Base-by-base conservation (phyloP, 2,329 filamentous ascomycete genomes). In the Ophiostoma piceae region DNA sequence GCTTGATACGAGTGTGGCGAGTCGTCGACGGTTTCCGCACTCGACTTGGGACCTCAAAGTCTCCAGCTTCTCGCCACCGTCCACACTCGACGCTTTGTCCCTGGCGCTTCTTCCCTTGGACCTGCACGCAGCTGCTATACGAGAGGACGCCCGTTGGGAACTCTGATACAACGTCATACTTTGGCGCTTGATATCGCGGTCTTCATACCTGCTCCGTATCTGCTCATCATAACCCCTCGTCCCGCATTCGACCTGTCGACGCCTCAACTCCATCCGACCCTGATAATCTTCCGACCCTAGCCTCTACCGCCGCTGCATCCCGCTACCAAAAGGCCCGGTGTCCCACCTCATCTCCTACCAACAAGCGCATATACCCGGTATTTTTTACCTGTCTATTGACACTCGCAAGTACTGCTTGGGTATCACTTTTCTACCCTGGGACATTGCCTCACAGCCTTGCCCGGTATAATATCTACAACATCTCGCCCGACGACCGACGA, bases 301-400 rank as follows among this genome's bases (percentile, higher is more conserved):
- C 54, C 66, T 41, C 69, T 12, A 67, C 54, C 57, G 69, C 69
- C 69, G 67, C 66, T 22, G 26, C 16, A 37, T 68, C 22, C 57
- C 39, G 66, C 66, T 41, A 54, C 68, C 8, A 62, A 41, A 51
- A 67, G 62, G 62, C 35, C 62, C 62, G 62, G 35, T 65, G 39
- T 65, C 39, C 35, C 35, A 65, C 62, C 62, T 65, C 62, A 22
- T 65, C 32, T 26, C 5, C 32, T n/a, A 35, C 32, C 62, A 39
- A 22, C 60, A 37, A 62, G 57, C 26, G 57, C 57, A 19, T 29
- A 62, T 62, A 62, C 57, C 57, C 57, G 57, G 57, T 62, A 32
- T 62, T 66, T 66, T 37, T 47, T 66, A 37, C 43, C 29, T n/a
- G 7, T 65, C 62, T 39, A 11, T n/a, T 64, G 16, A 19, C 2